Evolutionary conservation across 2,329 filamentous ascomycete species (phyloP).

Genomic region (Lecanicillium sp.): DNA sequence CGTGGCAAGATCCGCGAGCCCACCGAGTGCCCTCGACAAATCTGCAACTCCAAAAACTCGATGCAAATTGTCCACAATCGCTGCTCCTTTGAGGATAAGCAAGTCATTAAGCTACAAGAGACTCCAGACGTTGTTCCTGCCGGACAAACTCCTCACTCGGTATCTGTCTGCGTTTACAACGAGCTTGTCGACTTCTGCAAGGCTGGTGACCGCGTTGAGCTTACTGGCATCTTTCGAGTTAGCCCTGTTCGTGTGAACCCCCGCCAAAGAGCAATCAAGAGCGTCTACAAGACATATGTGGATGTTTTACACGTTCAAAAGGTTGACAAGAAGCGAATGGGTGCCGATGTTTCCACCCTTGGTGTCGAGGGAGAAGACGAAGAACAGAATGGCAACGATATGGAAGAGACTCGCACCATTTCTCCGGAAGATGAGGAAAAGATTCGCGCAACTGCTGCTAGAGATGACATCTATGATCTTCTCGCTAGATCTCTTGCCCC

Average conservation of each 20-base stretch:
- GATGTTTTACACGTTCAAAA: constrained; percentile 95
- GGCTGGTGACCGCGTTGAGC: constrained; percentile 88
- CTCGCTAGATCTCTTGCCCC: constrained; percentile 85
- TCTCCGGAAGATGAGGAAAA: constrained; percentile 79
- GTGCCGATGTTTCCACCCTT: constrained; percentile 81
- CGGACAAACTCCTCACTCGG: constrained; percentile 93
- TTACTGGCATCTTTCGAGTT: constrained; percentile 94
- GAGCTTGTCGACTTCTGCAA: constrained; percentile 97
- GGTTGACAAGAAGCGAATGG: constrained; percentile 89
- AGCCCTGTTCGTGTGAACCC: constrained; percentile 92
- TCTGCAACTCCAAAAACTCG: constrained; percentile 80
- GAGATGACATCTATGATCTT: constrained; percentile 87
- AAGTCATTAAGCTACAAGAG: constrained; percentile 97
- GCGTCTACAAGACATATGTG: constrained; percentile 95
- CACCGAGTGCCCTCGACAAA: constrained; percentile 73
- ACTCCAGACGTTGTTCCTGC: constrained; percentile 92
- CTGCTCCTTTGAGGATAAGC: constrained; percentile 91
- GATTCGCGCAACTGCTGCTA: constrained; percentile 71
- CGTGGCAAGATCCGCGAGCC: constrained; percentile 94
- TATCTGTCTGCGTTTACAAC: constrained; percentile 93
- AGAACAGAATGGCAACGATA: constrained; percentile 53
- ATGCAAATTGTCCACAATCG: constrained; percentile 99
- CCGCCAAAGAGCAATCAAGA: constrained; percentile 84
- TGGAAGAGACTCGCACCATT: constrained; percentile 79
- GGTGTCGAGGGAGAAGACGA: constrained; percentile 69